Percentiles rank a stretch among this genome's conserved stretches.
These are phyloP conservation scores for Warburgia ugandensis DNA, from an alignment of 164 flowering plant species.

Conservation along the genomic window DNA sequence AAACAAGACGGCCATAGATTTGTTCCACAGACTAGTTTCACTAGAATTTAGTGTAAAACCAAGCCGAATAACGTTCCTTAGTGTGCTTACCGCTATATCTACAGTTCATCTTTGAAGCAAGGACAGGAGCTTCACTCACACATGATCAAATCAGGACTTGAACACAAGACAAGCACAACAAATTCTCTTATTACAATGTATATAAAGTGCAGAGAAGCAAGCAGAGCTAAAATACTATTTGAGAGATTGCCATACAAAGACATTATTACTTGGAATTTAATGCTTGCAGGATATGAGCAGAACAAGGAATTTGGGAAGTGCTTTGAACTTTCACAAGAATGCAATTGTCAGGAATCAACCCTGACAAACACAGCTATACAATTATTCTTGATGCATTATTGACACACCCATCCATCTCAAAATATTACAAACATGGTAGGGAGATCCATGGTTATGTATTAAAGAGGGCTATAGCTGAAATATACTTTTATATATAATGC, in stretches of 20 bases:
- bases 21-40: slow-evolving; percentile 20
- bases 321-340: slow-evolving; percentile 21
- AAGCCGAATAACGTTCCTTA: slow-evolving; percentile 25
- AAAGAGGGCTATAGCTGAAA: slow-evolving; percentile 6
- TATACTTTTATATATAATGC: slow-evolving; percentile 18
- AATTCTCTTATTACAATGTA: slow-evolving; percentile 33
- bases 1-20: slow-evolving; percentile 14
- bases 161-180: slow-evolving; percentile 17
- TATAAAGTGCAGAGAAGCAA: slow-evolving; percentile 21
- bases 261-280: slow-evolving; percentile 28
- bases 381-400: slow-evolving; percentile 21
- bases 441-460: slow-evolving; percentile 29
- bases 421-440: slow-evolving; percentile 11
- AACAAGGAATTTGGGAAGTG: slow-evolving; percentile 17
- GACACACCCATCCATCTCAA: slow-evolving; percentile 4
- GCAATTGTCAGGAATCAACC: slow-evolving; percentile 17
- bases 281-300: slow-evolving; percentile 27
- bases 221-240: slow-evolving; percentile 18
- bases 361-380: slow-evolving; percentile 25
- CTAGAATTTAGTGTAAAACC: slow-evolving; percentile 11
- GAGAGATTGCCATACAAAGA: slow-evolving; percentile 18
- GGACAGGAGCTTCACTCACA: slow-evolving; percentile 28
- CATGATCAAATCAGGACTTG: slow-evolving; percentile 17
- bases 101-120: slow-evolving; percentile 13
- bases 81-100: slow-evolving; percentile 27